Base-by-base conservation (phyloP, 2,329 filamentous ascomycete genomes). In the Pochonia chlamydosporia region DNA sequence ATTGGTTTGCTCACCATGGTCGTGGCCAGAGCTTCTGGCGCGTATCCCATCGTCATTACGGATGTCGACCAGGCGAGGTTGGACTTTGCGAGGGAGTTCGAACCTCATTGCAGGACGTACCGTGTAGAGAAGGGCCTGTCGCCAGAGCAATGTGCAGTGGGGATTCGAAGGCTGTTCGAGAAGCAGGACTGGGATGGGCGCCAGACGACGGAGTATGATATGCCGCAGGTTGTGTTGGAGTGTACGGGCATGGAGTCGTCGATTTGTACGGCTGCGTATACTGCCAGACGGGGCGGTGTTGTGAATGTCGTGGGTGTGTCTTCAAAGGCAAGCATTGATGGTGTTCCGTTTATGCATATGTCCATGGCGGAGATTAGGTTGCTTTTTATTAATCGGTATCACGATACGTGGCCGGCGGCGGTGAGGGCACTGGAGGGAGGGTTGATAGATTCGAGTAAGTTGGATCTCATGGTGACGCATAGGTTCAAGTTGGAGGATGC, bases 351-450 rank as follows among this genome's bases (percentile, higher is more conserved):
- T 52, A 85, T 84, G 81, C 79, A 84, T 58, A 56, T 84, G 18
- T 82, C 77, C 3, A 60, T 84, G 31, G 76, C 78, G 4, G 81
- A 84, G 69, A 84, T 87, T 52, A 73, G 85, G 54, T 68, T 87
- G 23, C 78, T 76, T 31, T 87, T 87, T 64, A 87, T 86, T 59
- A 86, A 87, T 61, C 72, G 84, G 7, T 87, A 87, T 59, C 71
- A 75, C 35, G 81, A 87, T 56, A 86, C 82, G 0, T 87, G 84
- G 83, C 82, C 83, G 0, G 74, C 77, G 0, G 84, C 79, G 0
- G 82, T 87, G 28, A 70, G 76, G 6, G 79, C 77, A 41, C 58
- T 87, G 24, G 73, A 71, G 35, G 78, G 80, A 3, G 76, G 76
- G 0, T 70, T 85, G 1, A 59, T 87, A 8, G 74, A 85, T 57